Base-by-base conservation (phyloP, 768 basidiomycete genomes). In the Podaxis sp. region DNA sequence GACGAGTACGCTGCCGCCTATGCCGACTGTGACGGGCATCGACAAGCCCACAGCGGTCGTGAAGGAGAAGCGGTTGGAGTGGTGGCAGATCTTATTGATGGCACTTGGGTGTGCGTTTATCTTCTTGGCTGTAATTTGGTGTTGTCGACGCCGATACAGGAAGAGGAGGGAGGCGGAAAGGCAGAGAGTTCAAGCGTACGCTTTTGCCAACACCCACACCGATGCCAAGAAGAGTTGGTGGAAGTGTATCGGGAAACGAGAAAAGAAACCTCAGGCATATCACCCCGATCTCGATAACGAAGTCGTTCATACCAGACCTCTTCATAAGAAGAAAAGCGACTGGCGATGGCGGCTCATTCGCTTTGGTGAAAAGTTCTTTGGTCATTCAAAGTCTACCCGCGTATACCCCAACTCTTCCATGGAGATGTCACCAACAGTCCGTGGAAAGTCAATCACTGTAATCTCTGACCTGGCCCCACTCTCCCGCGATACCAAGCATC, bases 11-110 rank as follows among this genome's bases (percentile, higher is more conserved):
- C 66, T 76, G 1, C 64, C 73, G 5, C 79, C 84, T 4, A 73
- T 89, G 9, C 85, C 88, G 27, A 73, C 80, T 14, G 73, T 88
- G 60, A 80, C 87, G 1, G 88, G 88, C 36, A 70, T 87, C 62
- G 69, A 77, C 3, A 63, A 69, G 80, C 67, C 91, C 62, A 84
- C 82, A 1, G 66, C 71, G 28, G 65, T 67, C 61, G 55, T 67
- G 9, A 66, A 65, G 28, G 76, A 74, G 23, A 55, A 82, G 77
- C 66, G 78, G 14, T 76, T 92, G 2, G 72, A 79, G 61, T 93
- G 91, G 91, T 93, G 91, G 91, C 79, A 93, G 73, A 92, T 93
- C 63, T 76, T 93, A 40, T 82, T 93, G 63, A 92, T 93, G 89
- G 79, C 85, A 1, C 83, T 93, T 35, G 90, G 90, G 10, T 90